Conservation (phyloP, 2,329 filamentous ascomycete genomes). For the Exophiala spinifera region DNA sequence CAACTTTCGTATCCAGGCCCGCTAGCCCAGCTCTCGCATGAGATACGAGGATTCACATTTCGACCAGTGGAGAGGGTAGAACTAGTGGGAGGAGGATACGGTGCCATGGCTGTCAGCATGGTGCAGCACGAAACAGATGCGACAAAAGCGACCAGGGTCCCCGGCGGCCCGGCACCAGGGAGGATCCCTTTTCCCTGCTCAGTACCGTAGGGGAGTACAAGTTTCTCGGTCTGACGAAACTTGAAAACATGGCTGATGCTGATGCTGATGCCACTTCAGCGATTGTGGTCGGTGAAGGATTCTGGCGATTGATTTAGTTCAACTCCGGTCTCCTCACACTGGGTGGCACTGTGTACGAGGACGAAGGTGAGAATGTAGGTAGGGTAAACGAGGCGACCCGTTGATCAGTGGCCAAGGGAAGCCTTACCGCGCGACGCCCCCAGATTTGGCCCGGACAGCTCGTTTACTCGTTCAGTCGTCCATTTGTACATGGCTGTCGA, state of each 20-base stretch:
- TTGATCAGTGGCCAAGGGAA: background rate
- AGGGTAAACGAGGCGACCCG: background rate
- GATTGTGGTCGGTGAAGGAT: background rate
- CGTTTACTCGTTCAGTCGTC: too few relatives aligned
- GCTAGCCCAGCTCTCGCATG: slow-evolving; percentile 10
- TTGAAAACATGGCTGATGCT: background rate
- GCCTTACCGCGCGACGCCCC: background rate
- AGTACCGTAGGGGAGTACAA: too few relatives aligned
- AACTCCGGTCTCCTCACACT: too few relatives aligned
- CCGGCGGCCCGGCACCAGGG: background rate
- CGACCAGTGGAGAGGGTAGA: background rate
- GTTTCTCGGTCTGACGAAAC: background rate
- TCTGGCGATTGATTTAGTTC: background rate
- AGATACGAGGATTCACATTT: slow-evolving; percentile 13
- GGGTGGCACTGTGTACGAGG: too few relatives aligned
- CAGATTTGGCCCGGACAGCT: too few relatives aligned
- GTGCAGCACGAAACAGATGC: background rate
- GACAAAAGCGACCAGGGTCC: background rate
- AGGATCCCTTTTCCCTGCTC: background rate
- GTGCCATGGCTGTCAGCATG: slow-evolving; percentile 1
- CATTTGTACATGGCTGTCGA: background rate
- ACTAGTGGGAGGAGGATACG: background rate
- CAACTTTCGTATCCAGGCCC: background rate
- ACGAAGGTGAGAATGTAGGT: too few relatives aligned
- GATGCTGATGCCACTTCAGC: background rate